Evolutionary conservation across 352 stramenopile genomes (phyloP), one percentile per base, ranked within the genome.

Genomic region (Hyaloperonospora arabidopsidis): DNA sequence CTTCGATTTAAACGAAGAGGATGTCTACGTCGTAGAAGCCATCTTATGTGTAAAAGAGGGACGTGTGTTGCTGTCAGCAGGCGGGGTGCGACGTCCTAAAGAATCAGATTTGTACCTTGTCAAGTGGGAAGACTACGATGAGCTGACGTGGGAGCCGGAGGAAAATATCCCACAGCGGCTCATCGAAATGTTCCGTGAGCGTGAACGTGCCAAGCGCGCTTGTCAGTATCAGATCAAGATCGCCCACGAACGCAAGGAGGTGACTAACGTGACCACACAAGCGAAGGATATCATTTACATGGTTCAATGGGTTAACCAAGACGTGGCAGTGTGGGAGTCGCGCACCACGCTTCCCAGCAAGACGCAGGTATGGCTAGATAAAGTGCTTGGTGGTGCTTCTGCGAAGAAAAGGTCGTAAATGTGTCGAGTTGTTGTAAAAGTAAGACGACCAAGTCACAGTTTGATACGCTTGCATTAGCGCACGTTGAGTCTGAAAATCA

Each of bases 111-210:
- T 86, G 36, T 88, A 79, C 41, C 68, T 90, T 7, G 77, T 88
- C 29, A 90, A 90, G 41, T 90, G 80, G 80, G 77, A 86, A 47
- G 70, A 72, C 34, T 90, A 88, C 62, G 61, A 90, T 29, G 80
- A 90, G 53, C 63, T 90, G 5, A 90, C 80, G 22, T 90, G 80
- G 80, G 80, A 90, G 39, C 77, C 80, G 0, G 72, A 84, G 12
- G 50, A 65, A 7, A 88, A 90, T 47, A 86, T 90, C 44, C 80
- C 79, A 5, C 69, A 69, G 7, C 74, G 70, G 1, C 61, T 89
- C 5, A 68, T 89, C 47, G 57, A 77, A 1, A 76, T 84, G 41
- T 89, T 84, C 41, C 67, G 63, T 29, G 62, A 72, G 14, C 79
- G 75, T 12, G 70, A 87, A 38, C 54, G 61, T 6, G 55, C 60